Conservation (phyloP, 108 stramenopile species). For the Epipyxis sp. region DNA sequence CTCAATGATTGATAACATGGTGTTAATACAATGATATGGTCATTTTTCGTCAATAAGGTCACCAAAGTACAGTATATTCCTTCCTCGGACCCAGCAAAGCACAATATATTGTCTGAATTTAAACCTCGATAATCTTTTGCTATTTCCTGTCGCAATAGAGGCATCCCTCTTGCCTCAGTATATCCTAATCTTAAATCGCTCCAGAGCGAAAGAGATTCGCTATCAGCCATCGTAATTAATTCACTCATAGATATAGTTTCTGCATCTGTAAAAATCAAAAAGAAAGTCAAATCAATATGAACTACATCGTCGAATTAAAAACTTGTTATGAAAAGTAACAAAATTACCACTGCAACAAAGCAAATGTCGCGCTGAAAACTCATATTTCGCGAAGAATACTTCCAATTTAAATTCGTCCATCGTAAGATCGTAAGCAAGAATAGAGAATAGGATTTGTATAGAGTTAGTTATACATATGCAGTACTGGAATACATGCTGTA, state of each 20-base stretch:
- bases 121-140: background rate
- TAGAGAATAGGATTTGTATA: too few relatives aligned
- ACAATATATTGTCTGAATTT: background rate
- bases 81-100: constrained; percentile 22
- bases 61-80: constrained; percentile 33
- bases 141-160: background rate
- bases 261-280: too few relatives aligned
- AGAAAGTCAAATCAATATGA: too few relatives aligned
- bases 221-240: too few relatives aligned
- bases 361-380: constrained; percentile 28
- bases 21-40: constrained; percentile 32
- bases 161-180: too few relatives aligned
- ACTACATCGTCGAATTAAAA: too few relatives aligned
- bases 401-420: constrained; percentile 21
- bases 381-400: constrained; percentile 32
- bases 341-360: constrained; percentile 22
- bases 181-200: too few relatives aligned
- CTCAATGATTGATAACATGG: constrained; percentile 37
- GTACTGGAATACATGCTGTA: too few relatives aligned
- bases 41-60: constrained; percentile 27
- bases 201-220: too few relatives aligned
- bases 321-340: too few relatives aligned
- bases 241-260: too few relatives aligned
- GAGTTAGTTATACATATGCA: too few relatives aligned
- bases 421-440: background rate